Percentiles rank a stretch among this genome's conserved stretches.
Evolutionary conservation across 78 protist genomes (phyloP).

Genomic region (Mastigamoeba balamuthi): DNA sequence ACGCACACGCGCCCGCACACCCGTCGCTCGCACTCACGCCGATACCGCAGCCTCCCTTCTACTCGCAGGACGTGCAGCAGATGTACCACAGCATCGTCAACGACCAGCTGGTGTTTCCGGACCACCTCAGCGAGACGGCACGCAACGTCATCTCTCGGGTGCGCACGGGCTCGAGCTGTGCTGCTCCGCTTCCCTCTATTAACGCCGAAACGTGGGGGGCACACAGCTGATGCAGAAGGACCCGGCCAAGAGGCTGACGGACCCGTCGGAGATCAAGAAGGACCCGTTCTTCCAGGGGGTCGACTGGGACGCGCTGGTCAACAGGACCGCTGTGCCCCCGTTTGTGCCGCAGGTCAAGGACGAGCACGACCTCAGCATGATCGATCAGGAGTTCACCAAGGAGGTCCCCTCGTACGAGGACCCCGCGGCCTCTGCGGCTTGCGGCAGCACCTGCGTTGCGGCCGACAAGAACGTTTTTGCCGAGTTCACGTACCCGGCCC

Average conservation of each 20-base stretch:
- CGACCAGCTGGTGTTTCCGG: neutral
- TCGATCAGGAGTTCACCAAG: too few relatives aligned
- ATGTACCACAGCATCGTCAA: slow-evolving; percentile 43
- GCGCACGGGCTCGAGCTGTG: neutral
- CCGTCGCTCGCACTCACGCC: too few relatives aligned
- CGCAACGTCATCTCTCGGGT: slow-evolving; percentile 17
- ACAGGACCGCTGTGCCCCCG: slow-evolving; percentile 46
- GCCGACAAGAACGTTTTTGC: too few relatives aligned
- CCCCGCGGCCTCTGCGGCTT: too few relatives aligned
- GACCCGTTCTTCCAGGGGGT: slow-evolving; percentile 75
- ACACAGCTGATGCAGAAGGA: slow-evolving; percentile 38
- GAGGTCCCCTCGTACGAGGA: too few relatives aligned
- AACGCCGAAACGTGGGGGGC: neutral
- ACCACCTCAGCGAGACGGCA: neutral
- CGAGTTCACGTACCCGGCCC: too few relatives aligned
- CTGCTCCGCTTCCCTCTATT: neutral
- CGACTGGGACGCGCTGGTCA: slow-evolving; percentile 59
- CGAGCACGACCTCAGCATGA: slow-evolving; percentile 30
- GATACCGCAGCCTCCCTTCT: slow-evolving; percentile 32
- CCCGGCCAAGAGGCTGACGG: slow-evolving; percentile 31
- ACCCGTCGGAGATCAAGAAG: slow-evolving; percentile 14
- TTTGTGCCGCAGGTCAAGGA: slow-evolving; percentile 31
- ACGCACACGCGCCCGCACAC: neutral
- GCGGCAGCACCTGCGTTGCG: too few relatives aligned
- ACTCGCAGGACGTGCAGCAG: slow-evolving; percentile 23